A percentile compares a stretch with the other conserved stretches of the same genome.
phyloP scores from a whole-genome alignment of 352 stramenopile species.

The Pythium diclinum region DNA sequence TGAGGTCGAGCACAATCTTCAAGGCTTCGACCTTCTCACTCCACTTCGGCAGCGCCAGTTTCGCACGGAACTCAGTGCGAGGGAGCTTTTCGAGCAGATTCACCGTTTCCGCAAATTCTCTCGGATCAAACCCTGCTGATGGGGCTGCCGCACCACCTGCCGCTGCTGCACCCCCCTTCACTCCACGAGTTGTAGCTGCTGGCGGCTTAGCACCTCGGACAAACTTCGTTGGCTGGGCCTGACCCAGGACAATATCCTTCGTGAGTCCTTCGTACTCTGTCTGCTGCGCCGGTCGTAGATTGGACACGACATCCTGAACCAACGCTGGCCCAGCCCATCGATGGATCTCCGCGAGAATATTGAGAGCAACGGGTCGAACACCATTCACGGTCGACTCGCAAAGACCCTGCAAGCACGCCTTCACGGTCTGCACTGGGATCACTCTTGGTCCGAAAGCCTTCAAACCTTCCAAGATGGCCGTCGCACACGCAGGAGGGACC shows the following conservation, averaged over 20 bases:
- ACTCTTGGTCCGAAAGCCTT: slow-evolving; percentile 79
- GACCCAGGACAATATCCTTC: slow-evolving; percentile 66
- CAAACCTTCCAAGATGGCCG: slow-evolving; percentile 61
- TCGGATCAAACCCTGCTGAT: slow-evolving; percentile 56
- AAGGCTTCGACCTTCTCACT: slow-evolving; percentile 84
- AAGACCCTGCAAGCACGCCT: slow-evolving; percentile 57
- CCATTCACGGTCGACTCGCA: slow-evolving; percentile 83
- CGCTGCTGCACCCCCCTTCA: slow-evolving; percentile 10
- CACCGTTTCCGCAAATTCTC: slow-evolving; percentile 84
- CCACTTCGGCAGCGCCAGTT: slow-evolving; percentile 77
- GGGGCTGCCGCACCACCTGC: slow-evolving; percentile 13
- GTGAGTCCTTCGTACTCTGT: slow-evolving; percentile 78
- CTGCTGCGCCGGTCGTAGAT: slow-evolving; percentile 77
- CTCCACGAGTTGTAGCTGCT: slow-evolving; percentile 9
- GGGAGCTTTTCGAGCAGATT: slow-evolving; percentile 79
- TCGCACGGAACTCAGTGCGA: slow-evolving; percentile 76
- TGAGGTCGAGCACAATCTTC: slow-evolving; percentile 82
- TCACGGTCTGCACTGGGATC: slow-evolving; percentile 66
- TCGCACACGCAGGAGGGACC: slow-evolving; percentile 69
- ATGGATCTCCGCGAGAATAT: slow-evolving; percentile 78
- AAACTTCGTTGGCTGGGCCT: slow-evolving; percentile 67
- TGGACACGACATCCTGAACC: slow-evolving; percentile 75
- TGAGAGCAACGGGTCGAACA: slow-evolving; percentile 74
- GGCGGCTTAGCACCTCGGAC: slow-evolving; percentile 57
- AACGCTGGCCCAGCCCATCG: slow-evolving; percentile 73